These are phyloP conservation scores for Cyclotella kingstonii DNA, from an alignment of 108 stramenopile genomes.

Conservation along the genomic window DNA sequence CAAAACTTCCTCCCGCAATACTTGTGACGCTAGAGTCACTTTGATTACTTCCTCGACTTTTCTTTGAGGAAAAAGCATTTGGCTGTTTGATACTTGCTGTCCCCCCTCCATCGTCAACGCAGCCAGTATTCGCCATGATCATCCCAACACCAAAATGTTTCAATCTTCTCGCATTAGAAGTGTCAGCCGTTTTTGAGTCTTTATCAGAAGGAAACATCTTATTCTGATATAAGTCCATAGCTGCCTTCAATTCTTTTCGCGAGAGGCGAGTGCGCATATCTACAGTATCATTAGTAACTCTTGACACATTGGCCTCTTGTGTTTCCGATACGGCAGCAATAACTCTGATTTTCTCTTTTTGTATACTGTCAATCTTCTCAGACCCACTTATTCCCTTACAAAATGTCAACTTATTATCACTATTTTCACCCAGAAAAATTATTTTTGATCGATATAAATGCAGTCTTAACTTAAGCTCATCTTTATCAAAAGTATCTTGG, in stretches of 20 bases:
- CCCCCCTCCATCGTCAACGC: neutral
- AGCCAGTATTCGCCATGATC: neutral
- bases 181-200: neutral
- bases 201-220: constrained; percentile 23
- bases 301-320: no score
- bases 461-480: constrained; percentile 40
- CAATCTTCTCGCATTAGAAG: neutral
- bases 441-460: constrained; percentile 37
- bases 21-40: constrained; percentile 8
- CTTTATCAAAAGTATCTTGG: neutral
- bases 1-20: constrained; percentile 13
- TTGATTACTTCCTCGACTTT: constrained; percentile 9
- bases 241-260: constrained; percentile 77
- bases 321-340: no score
- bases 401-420: neutral
- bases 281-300: no score
- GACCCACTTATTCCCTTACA: neutral
- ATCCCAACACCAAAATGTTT: neutral
- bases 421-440: constrained; percentile 8
- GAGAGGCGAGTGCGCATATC: constrained; percentile 23
- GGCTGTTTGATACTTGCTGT: constrained; percentile 7
- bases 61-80: no score
- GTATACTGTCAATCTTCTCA: neutral
- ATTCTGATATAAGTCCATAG: constrained; percentile 85
- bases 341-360: neutral